These are phyloP conservation scores for Triangularia setosa DNA, from an alignment of 2,329 filamentous ascomycete genomes.

Conservation along the genomic window DNA sequence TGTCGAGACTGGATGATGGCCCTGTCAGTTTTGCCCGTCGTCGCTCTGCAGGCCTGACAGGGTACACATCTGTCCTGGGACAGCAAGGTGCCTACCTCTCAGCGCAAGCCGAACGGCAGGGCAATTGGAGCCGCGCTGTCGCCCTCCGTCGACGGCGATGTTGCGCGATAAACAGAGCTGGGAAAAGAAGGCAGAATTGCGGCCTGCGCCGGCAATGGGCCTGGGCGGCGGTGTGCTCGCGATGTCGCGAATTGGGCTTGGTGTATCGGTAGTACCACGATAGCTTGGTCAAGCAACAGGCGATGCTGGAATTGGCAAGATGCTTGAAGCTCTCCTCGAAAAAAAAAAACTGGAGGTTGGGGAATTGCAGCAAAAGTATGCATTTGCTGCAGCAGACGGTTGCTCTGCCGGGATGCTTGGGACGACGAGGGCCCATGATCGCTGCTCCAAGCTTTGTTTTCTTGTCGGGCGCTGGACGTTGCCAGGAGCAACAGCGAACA, in stretches of 20 bases:
- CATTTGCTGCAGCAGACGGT: conserved; percentile 14
- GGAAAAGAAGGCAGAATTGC: background rate
- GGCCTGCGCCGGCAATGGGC: conserved; percentile 1
- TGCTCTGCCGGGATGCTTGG: conserved; percentile 22
- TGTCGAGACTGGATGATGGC: conserved; percentile 29
- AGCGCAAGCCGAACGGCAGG: conserved; percentile 81
- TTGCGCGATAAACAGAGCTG: conserved; percentile 26
- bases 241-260: background rate
- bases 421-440: conserved; percentile 15
- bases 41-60: background rate
- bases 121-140: conserved; percentile 43
- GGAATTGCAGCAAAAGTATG: conserved; percentile 19
- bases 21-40: background rate
- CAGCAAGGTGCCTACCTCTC: conserved; percentile 57
- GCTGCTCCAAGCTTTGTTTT: conserved; percentile 22
- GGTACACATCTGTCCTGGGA: conserved; percentile 1
- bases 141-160: conserved; percentile 49
- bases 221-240: background rate
- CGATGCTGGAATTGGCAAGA: conserved; percentile 8
- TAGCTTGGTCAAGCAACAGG: background rate
- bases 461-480: conserved; percentile 14
- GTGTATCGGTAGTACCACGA: background rate
- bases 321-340: background rate
- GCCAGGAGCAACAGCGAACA: conserved; percentile 15
- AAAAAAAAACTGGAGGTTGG: conserved; percentile 3